Percentiles rank a stretch among this genome's conserved stretches.
Evolutionary conservation across 2,329 filamentous ascomycete genomes (phyloP).

Genomic region (Claviceps africana): DNA sequence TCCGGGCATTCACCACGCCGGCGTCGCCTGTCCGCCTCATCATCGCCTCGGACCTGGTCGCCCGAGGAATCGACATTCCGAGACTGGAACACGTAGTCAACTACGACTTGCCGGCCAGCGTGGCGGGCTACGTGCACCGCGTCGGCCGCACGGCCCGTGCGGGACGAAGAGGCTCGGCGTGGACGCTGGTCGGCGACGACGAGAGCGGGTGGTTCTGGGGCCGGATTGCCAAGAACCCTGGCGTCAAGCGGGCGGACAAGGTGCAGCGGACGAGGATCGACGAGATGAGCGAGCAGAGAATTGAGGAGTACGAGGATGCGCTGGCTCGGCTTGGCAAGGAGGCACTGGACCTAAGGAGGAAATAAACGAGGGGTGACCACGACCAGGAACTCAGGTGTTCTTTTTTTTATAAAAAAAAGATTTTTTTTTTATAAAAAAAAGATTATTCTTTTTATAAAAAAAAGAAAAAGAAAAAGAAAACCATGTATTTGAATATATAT

Average conservation of each 20-base stretch:
- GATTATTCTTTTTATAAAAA: too few species aligned
- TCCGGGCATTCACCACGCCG: slow-evolving; percentile 51
- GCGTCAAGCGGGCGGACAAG: slow-evolving; percentile 29
- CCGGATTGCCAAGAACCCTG: slow-evolving; percentile 51
- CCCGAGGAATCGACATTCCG: slow-evolving; percentile 74
- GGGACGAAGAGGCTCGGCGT: slow-evolving; percentile 60
- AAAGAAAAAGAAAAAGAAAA: background rate
- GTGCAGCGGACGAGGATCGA: slow-evolving; percentile 35
- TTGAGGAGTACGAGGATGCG: slow-evolving; percentile 38
- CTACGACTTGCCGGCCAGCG: slow-evolving; percentile 75
- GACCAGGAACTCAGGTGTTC: background rate
- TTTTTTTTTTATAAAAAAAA: too few species aligned
- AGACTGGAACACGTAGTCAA: slow-evolving; percentile 76
- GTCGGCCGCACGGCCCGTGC: slow-evolving; percentile 84
- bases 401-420: too few species aligned
- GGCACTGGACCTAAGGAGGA: slow-evolving; percentile 25
- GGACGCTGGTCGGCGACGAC: slow-evolving; percentile 70
- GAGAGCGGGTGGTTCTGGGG: slow-evolving; percentile 91
- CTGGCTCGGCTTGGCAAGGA: slow-evolving; percentile 49
- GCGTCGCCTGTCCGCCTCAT: slow-evolving; percentile 59
- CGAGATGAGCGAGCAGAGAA: slow-evolving; percentile 32
- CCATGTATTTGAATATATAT: too few species aligned
- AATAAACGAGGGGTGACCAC: slow-evolving; percentile 7
- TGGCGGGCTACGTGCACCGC: slow-evolving; percentile 78
- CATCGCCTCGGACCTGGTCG: slow-evolving; percentile 85